Conservation (phyloP, 2,329 filamentous ascomycete species). For the Kalaharituber pfeilii region DNA sequence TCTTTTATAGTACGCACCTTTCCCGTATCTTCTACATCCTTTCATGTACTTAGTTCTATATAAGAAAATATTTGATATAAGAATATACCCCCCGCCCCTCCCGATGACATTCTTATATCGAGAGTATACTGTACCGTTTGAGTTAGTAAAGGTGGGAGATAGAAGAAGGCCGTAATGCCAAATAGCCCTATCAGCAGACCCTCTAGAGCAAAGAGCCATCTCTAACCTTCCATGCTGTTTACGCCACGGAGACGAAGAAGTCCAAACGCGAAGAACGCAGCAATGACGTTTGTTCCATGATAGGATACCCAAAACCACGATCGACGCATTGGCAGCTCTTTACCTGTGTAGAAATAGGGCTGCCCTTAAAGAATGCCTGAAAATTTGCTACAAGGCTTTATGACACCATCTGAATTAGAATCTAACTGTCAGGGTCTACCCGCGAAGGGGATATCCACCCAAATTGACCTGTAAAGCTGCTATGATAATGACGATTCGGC, state of each 20-base stretch:
- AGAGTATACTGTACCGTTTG: too few relatives aligned
- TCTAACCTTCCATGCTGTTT: constrained; percentile 37
- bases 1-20: too few relatives aligned
- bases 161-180: constrained; percentile 38
- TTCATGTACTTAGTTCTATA: too few relatives aligned
- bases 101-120: too few relatives aligned
- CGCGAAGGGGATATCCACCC: too few relatives aligned
- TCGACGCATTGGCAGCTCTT: constrained; percentile 49
- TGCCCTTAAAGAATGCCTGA: constrained; percentile 36
- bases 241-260: constrained; percentile 36
- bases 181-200: constrained; percentile 37
- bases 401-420: constrained; percentile 39
- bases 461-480: too few relatives aligned
- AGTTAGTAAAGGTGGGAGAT: constrained; percentile 47
- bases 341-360: constrained; percentile 56
- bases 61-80: too few relatives aligned
- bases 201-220: constrained; percentile 37
- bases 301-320: constrained; percentile 56
- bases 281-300: constrained; percentile 37
- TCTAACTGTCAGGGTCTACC: too few relatives aligned
- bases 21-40: too few relatives aligned
- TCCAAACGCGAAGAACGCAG: constrained; percentile 40
- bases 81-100: too few relatives aligned
- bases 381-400: constrained; percentile 38
- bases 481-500: too few relatives aligned